Conservation (phyloP, 306 rosid genomes). For the Carpinus fangiana region DNA sequence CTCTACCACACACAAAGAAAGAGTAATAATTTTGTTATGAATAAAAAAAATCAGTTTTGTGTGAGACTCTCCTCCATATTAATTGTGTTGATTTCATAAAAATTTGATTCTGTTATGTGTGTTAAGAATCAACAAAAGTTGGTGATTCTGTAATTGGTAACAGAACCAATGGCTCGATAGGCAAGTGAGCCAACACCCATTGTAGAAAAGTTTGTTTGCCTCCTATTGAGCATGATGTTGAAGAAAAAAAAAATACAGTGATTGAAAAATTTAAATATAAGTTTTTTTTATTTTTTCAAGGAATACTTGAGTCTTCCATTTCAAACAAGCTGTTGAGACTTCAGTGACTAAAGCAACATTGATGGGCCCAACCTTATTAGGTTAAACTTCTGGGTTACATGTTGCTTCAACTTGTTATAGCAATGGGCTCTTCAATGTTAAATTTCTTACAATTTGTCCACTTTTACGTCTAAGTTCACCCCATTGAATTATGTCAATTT, state of each 20-base stretch:
- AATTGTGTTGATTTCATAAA: not conserved
- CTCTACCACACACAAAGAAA: not conserved
- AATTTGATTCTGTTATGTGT: not conserved
- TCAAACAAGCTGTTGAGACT: too few species aligned
- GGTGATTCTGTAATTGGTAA: not conserved
- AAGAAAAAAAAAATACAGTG: not conserved
- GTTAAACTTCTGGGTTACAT: not conserved
- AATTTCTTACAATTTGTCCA: not conserved
- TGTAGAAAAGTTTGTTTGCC: not conserved
- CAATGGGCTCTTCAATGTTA: not conserved
- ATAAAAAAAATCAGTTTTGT: not conserved
- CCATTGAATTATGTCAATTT: not conserved
- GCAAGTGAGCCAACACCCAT: not conserved
- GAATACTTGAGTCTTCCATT: too few species aligned
- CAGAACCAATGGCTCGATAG: not conserved
- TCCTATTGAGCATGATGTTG: not conserved
- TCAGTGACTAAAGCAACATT: not conserved
- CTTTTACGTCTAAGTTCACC: not conserved
- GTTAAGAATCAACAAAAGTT: not conserved
- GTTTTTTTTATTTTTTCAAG: too few species aligned
- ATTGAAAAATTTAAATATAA: not conserved
- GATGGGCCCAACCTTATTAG: not conserved
- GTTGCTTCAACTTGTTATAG: not conserved
- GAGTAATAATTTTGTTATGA: not conserved
- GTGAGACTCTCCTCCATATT: not conserved